A percentile compares a stretch with the other conserved stretches of the same genome.
phyloP scores from a whole-genome alignment of 441 rosid genomes.

The Corymbia calophylla region DNA sequence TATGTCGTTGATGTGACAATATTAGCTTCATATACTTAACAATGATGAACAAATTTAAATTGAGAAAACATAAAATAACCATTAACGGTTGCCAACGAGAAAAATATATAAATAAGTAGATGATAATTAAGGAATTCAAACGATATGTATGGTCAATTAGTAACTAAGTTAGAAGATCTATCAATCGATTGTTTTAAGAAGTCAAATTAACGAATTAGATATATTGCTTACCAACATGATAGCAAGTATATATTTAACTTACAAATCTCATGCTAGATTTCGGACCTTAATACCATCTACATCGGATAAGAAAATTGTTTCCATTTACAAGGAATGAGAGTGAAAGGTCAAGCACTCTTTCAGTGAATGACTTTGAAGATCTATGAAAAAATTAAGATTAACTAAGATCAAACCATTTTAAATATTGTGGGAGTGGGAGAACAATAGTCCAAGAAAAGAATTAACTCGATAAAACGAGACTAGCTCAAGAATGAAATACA shows the following conservation, averaged over 20 bases:
- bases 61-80: not conserved
- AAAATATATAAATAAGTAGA: not conserved
- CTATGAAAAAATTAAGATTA: not conserved
- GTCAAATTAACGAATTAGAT: not conserved
- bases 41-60: not conserved
- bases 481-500: not conserved
- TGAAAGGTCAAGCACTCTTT: not conserved
- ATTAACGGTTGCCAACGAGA: not conserved
- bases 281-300: accelerated
- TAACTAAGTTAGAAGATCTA: not conserved
- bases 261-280: not conserved
- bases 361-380: not conserved
- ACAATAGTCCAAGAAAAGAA: not conserved
- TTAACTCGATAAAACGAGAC: not conserved
- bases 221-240: not conserved
- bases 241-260: not conserved
- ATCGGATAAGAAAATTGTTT: not conserved
- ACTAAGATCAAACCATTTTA: not conserved
- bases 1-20: not conserved
- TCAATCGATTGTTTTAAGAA: not conserved
- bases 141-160: not conserved
- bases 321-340: not conserved
- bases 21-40: not conserved
- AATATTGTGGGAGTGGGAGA: not conserved
- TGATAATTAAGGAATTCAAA: not conserved